These are phyloP conservation scores for Fennellomyces sp. DNA, from an alignment of 371 early-diverging fungal genomes.

Conservation along the genomic window DNA sequence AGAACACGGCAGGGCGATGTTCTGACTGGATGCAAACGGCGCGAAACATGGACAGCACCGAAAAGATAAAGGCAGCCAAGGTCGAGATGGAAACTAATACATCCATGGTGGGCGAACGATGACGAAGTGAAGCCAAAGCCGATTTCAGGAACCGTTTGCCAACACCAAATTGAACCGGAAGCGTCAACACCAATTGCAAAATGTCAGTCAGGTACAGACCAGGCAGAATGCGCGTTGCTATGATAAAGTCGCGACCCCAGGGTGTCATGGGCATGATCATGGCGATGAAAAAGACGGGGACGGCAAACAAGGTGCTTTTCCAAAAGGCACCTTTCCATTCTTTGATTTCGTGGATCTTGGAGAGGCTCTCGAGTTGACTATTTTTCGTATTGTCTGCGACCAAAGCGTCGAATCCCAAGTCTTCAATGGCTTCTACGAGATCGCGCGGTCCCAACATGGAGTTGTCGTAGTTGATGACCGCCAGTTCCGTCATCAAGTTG, in stretches of 20 bases:
- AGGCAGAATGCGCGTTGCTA: conserved; percentile 40
- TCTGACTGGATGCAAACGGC: conserved; percentile 41
- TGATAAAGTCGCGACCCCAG: conserved; percentile 36
- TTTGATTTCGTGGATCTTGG: conserved; percentile 84
- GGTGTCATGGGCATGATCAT: conserved; percentile 80
- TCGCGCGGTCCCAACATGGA: conserved; percentile 71
- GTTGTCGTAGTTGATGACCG: conserved; percentile 70
- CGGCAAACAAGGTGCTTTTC: conserved; percentile 65
- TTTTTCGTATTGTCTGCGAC: conserved; percentile 59
- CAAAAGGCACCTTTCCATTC: conserved; percentile 77
- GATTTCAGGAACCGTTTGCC: conserved; percentile 81
- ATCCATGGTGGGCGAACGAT: conserved; percentile 94
- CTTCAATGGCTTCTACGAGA: conserved; percentile 80
- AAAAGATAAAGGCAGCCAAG: conserved; percentile 79
- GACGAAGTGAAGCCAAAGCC: conserved; percentile 78
- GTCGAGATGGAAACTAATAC: conserved; percentile 92
- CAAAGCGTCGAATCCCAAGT: conserved; percentile 86
- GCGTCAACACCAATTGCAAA: conserved; percentile 65
- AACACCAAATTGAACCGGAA: conserved; percentile 91
- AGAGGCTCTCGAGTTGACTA: conserved; percentile 89
- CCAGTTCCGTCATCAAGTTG: conserved; percentile 76
- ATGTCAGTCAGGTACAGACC: conserved; percentile 70
- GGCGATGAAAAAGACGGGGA: conserved; percentile 86
- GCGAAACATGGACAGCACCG: conserved; percentile 64
- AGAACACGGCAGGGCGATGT: conserved; percentile 81